Evolutionary conservation across 2,329 filamentous ascomycete species (phyloP).

Genomic region (Tolypocladium nubicola): DNA sequence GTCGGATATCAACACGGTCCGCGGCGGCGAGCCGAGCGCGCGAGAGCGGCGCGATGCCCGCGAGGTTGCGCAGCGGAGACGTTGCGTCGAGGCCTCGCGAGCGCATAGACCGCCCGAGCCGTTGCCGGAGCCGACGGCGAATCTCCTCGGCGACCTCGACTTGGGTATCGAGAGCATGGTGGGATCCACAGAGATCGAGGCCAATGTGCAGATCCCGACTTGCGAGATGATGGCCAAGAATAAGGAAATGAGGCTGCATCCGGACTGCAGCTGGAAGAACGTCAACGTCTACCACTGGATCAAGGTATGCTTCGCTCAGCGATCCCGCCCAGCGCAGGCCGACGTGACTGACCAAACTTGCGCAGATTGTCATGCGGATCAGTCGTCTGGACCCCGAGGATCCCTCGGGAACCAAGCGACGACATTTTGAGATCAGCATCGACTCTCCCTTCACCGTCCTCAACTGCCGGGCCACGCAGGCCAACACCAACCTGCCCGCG

Average conservation of each 20-base stretch:
- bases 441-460: slow-evolving; percentile 91
- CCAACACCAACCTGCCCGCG: slow-evolving; percentile 75
- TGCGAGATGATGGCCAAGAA: slow-evolving; percentile 78
- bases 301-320: slow-evolving; percentile 46
- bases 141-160: slow-evolving; percentile 71
- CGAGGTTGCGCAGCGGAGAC: slow-evolving; percentile 31
- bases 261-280: slow-evolving; percentile 87
- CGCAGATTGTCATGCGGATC: slow-evolving; percentile 80
- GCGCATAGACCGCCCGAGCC: slow-evolving; percentile 25
- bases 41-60: slow-evolving; percentile 37
- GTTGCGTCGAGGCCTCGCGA: slow-evolving; percentile 43
- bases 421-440: slow-evolving; percentile 93
- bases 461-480: slow-evolving; percentile 84
- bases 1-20: slow-evolving; percentile 65
- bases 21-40: slow-evolving; percentile 64
- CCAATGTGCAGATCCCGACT: slow-evolving; percentile 83
- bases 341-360: slow-evolving; percentile 3
- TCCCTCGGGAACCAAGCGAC: slow-evolving; percentile 57
- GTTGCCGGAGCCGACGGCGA: slow-evolving; percentile 47
- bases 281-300: slow-evolving; percentile 96
- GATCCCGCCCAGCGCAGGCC: not conserved
- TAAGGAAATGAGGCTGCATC: slow-evolving; percentile 56
- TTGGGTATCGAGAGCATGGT: slow-evolving; percentile 60
- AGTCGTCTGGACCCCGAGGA: slow-evolving; percentile 74
- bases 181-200: slow-evolving; percentile 88